These are phyloP conservation scores for Trapa incisa DNA, from an alignment of 345 rosid species.

Conservation along the genomic window DNA sequence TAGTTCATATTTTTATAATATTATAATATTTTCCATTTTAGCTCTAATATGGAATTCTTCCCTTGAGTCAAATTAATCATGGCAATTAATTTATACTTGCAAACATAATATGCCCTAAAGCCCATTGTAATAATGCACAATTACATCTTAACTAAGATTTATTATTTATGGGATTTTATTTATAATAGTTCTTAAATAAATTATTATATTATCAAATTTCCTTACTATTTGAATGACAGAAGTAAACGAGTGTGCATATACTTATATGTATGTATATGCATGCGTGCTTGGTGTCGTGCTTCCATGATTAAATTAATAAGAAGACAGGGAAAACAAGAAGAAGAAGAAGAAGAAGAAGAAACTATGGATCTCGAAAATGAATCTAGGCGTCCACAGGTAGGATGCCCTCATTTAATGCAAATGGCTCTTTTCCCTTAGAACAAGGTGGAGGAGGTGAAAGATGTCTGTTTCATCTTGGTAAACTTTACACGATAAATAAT, in stretches of 20 bases:
- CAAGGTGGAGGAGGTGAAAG: slow-evolving; percentile 20
- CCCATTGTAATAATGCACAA: too few relatives aligned
- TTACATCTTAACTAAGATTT: too few relatives aligned
- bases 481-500: slow-evolving; percentile 8
- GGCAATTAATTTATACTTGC: too few relatives aligned
- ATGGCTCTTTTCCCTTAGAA: slow-evolving; percentile 13
- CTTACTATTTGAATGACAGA: too few relatives aligned
- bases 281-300: not conserved
- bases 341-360: not conserved
- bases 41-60: too few relatives aligned
- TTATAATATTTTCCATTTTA: too few relatives aligned
- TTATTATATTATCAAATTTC: too few relatives aligned
- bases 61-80: too few relatives aligned
- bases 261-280: not conserved
- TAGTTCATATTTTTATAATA: too few relatives aligned
- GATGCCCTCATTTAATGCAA: slow-evolving; percentile 38
- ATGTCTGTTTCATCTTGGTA: slow-evolving; percentile 43
- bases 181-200: too few relatives aligned
- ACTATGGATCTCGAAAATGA: slow-evolving; percentile 39
- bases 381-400: slow-evolving; percentile 24
- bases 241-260: not conserved
- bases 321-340: not conserved
- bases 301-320: not conserved
- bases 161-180: too few relatives aligned
- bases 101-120: too few relatives aligned